Evolutionary conservation across 805 yeast genomes (phyloP).

Genomic region (Candida pini): DNA sequence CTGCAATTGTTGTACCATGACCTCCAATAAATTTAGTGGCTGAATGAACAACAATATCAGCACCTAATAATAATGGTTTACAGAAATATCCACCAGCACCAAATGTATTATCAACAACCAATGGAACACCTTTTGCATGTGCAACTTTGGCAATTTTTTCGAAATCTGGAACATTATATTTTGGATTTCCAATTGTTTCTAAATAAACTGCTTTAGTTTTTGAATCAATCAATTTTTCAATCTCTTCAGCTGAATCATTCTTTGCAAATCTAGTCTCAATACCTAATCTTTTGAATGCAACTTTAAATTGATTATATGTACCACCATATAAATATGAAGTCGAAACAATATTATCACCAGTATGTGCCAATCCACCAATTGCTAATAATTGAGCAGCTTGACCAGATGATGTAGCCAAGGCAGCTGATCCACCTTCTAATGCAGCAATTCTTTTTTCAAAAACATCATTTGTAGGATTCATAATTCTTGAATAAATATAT

Average conservation of each 20-base stretch:
- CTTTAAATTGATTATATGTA: slow-evolving; percentile 92
- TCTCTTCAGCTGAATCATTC: slow-evolving; percentile 70
- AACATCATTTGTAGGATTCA: slow-evolving; percentile 89
- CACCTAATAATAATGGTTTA: slow-evolving; percentile 83
- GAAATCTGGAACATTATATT: slow-evolving; percentile 88
- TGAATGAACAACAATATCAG: slow-evolving; percentile 87
- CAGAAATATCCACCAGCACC: slow-evolving; percentile 94
- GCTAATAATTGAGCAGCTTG: slow-evolving; percentile 94
- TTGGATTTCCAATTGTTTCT: slow-evolving; percentile 91
- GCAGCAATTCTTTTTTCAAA: slow-evolving; percentile 91
- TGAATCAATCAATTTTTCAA: slow-evolving; percentile 69
- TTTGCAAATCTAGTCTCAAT: slow-evolving; percentile 79
- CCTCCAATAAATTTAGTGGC: slow-evolving; percentile 99
- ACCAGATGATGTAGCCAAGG: slow-evolving; percentile 88
- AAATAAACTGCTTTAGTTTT: slow-evolving; percentile 86
- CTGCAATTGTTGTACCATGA: slow-evolving; percentile 92
- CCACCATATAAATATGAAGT: slow-evolving; percentile 92
- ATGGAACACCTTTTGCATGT: slow-evolving; percentile 81
- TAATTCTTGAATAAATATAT: slow-evolving; percentile 80
- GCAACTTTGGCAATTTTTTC: slow-evolving; percentile 70
- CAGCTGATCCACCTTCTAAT: slow-evolving; percentile 88
- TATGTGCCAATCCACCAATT: slow-evolving; percentile 72
- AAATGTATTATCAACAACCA: slow-evolving; percentile 92
- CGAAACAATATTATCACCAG: slow-evolving; percentile 87
- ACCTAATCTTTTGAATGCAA: slow-evolving; percentile 78